phyloP scores from a whole-genome alignment of 2,329 filamentous ascomycete species.

The Botryotinia narcissicola region DNA sequence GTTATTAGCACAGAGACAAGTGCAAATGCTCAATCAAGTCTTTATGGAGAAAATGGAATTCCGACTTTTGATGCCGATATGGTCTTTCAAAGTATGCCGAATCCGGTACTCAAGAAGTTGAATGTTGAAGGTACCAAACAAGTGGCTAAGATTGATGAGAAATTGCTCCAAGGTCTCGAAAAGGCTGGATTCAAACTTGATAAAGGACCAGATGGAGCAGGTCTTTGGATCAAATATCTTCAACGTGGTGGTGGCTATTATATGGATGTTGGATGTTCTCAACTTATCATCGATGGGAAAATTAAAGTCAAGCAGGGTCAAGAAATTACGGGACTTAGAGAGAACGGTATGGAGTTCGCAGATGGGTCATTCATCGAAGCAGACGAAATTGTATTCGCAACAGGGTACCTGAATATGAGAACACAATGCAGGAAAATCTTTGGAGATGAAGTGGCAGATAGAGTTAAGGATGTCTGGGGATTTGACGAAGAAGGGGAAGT shows the following conservation, averaged over 20 bases:
- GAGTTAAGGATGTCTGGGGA: conserved; percentile 49
- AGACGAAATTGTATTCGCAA: conserved; percentile 52
- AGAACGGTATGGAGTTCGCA: conserved; percentile 40
- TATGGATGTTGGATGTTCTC: conserved; percentile 52
- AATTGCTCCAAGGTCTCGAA: conserved; percentile 48
- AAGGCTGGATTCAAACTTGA: conserved; percentile 59
- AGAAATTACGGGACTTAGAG: conserved; percentile 46
- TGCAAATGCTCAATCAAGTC: conserved; percentile 43
- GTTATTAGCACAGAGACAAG: conserved; percentile 56
- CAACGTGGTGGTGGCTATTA: conserved; percentile 59
- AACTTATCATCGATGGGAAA: conserved; percentile 52
- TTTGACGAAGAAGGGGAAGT: conserved; percentile 50
- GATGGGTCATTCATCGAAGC: conserved; percentile 49
- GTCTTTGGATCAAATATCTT: conserved; percentile 57
- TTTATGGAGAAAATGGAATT: conserved; percentile 47
- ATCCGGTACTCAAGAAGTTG: conserved; percentile 57
- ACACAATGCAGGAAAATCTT: conserved; percentile 49
- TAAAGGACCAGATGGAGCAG: conserved; percentile 51
- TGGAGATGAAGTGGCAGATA: conserved; percentile 50
- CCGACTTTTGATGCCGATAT: conserved; percentile 66
- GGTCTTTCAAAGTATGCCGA: conserved; percentile 55
- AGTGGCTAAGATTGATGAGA: conserved; percentile 41
- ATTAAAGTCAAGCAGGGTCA: conserved; percentile 51
- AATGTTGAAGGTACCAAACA: conserved; percentile 47
- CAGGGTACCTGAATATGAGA: conserved; percentile 54